phyloP scores from a whole-genome alignment of 176 grass and related monocot species.

The Pontederia crassipes region DNA sequence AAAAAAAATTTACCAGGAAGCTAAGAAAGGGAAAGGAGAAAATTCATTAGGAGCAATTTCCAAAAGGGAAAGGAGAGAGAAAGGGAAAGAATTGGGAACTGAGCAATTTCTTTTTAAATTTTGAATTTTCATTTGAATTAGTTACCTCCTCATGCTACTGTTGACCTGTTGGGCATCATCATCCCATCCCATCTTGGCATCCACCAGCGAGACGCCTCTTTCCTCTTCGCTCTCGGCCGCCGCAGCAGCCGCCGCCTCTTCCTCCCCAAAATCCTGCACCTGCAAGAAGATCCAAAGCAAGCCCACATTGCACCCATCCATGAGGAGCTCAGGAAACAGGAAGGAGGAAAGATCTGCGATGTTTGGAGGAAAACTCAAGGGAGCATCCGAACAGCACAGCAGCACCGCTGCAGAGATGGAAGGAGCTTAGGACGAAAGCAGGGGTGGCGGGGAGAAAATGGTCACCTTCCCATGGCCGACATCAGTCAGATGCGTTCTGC shows the following conservation, averaged over 20 bases:
- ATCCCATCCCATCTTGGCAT: conserved; percentile 19
- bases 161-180: conserved; percentile 2
- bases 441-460: no score
- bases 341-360: not conserved
- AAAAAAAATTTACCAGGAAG: not conserved
- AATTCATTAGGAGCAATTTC: no score
- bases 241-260: not conserved
- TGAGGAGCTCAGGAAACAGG: not conserved
- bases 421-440: no score
- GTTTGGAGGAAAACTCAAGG: not conserved
- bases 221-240: not conserved
- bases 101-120: not conserved
- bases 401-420: no score
- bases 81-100: not conserved
- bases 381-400: not conserved
- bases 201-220: conserved; percentile 22
- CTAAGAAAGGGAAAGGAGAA: not conserved
- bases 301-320: not conserved
- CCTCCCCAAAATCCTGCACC: not conserved
- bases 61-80: conserved; percentile 1
- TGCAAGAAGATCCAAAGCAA: conserved; percentile 3
- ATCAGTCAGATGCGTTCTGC: conserved; percentile 11
- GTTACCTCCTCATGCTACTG: conserved; percentile 27
- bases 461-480: not conserved
- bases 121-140: not conserved